Base-by-base conservation (phyloP, 805 yeast genomes). In the Saturnispora zaruensis region DNA sequence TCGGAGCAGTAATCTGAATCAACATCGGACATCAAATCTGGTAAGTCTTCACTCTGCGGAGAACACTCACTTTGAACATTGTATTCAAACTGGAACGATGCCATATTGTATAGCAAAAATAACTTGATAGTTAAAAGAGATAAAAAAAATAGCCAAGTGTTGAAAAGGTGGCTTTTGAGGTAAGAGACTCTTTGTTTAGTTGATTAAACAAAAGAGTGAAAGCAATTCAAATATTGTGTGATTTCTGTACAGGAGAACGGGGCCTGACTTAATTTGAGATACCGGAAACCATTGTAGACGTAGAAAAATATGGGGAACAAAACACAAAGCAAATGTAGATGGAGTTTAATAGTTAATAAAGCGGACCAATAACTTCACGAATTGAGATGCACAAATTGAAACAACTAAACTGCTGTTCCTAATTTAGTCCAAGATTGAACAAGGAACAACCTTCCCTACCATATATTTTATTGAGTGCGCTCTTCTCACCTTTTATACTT, bases 21-120 rank as follows among this genome's bases (percentile, higher is more conserved):
- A n/a, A 14, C 18, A 16, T 53, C 56, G n/a, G 46, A 26, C 18
- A 50, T 26, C 33, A 54, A 40, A 34, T 54, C 57, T 8, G 57
- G 57, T 36, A 51, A 32, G 11, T 37, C 38, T 40, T 44, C 23
- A 36, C 36, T 38, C 6, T 7, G 21, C 21, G 40, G 24, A 18
- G 40, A 21, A 38, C 21, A 23, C n/a, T 38, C 28, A 21, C 28
- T 23, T 38, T 11, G 28, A 23, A 38, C 16, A 23, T 11, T 38
- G 24, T 38, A 38, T 14, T 38, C 24, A 25, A 38, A 38, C n/a
- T 38, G 11, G 16, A 21, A 38, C 18, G n/a, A 21, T 9, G 42
- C 13, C 42, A 38, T 38, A 13, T 13, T 16, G 13, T 18, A 18
- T 18, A n/a, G n/a, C n/a, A 18, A 36, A 36, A 18, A 8, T 7